Base-by-base conservation (phyloP, 75 land plant genomes). In the Selaginella moellendorffii region DNA sequence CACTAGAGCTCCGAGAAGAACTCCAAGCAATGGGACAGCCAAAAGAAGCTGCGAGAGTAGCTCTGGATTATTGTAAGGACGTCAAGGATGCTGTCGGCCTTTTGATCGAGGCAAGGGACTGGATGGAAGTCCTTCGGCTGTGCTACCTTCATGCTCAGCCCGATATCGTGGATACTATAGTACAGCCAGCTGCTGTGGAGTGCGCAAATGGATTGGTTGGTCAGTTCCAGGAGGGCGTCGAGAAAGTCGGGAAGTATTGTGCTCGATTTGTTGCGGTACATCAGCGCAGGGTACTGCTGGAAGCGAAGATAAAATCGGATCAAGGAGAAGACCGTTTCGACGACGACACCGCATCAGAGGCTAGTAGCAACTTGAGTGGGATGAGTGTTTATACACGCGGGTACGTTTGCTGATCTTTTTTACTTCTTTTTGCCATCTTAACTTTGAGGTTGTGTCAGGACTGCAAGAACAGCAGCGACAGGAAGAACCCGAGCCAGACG, bases 341-440 rank as follows among this genome's bases (percentile, higher is more conserved):
- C 75, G 99, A 95, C 74, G 75, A 67, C 62, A 73, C 69, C 61
- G 89, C 99, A 29, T 87, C 89, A 76, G 66, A 65, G 31, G 63
- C 66, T 25, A 70, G 72, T 42, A 85, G 83, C 63, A 81, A 54
- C 63, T 71, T 95, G 63, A 95, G 99, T 77, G 87, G 87, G 31
- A 90, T 95, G 99, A 95, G 99, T 79, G 99, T 83, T 51, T 90
- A 95, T 79, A 80, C 92, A 5, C 76, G 65, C 2, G 87, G 97
- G 99, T 95, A 84, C 73, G 68, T 36, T 14, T 36, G 14, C 10
- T 14, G 5, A 36, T 5, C 46, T 36, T 5, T 5, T 14, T 36
- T 5, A 14, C 46, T 36, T 5, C 5, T 36, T 36, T 5, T 36
- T 14, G 5, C 46, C 46, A 5, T 5, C 5, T 14, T 36, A 14